These are phyloP conservation scores for Austroboletus niveus DNA, from an alignment of 1,284 basidiomycete genomes.

Conservation along the genomic window DNA sequence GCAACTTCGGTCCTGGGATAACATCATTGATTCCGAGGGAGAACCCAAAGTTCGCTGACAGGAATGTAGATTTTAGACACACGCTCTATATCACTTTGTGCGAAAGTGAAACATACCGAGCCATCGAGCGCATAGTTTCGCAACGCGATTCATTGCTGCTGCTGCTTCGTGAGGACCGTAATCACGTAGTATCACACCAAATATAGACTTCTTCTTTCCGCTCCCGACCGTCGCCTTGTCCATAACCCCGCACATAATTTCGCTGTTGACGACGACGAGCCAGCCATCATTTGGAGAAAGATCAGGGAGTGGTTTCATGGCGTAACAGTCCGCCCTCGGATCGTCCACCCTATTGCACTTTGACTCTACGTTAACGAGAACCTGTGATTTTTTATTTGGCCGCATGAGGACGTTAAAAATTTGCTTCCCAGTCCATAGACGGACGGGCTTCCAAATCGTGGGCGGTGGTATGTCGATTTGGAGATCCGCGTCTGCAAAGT, in stretches of 20 bases:
- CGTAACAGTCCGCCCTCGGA: constrained; percentile 63
- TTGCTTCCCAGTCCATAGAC: constrained; percentile 98
- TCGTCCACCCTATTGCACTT: constrained; percentile 95
- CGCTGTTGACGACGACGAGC: constrained; percentile 96
- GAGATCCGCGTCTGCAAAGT: constrained; percentile 87
- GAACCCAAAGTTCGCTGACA: constrained; percentile 91
- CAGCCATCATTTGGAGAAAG: constrained; percentile 98
- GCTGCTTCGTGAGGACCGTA: constrained; percentile 96
- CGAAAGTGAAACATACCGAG: constrained; percentile 55
- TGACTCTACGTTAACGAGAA: constrained; percentile 93
- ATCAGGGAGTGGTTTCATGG: constrained; percentile 70
- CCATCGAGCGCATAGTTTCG: constrained; percentile 95
- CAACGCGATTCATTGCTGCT: constrained; percentile 92
- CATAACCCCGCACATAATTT: constrained; percentile 99
- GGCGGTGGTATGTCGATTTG: constrained; percentile 97
- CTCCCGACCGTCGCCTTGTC: constrained; percentile 98
- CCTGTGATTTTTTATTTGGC: constrained; percentile 83
- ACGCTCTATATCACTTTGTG: neutral
- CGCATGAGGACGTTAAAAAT: constrained; percentile 96
- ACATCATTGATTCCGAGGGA: constrained; percentile 99
- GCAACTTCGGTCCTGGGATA: constrained; percentile 87
- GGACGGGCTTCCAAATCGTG: constrained; percentile 89
- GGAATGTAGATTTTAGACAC: neutral
- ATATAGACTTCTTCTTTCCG: constrained; percentile 99
- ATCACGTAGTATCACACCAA: constrained; percentile 96